Evolutionary conservation across 148 eudicot species (phyloP), one percentile per base, ranked within the genome.

Genomic region (Cornus kousa): DNA sequence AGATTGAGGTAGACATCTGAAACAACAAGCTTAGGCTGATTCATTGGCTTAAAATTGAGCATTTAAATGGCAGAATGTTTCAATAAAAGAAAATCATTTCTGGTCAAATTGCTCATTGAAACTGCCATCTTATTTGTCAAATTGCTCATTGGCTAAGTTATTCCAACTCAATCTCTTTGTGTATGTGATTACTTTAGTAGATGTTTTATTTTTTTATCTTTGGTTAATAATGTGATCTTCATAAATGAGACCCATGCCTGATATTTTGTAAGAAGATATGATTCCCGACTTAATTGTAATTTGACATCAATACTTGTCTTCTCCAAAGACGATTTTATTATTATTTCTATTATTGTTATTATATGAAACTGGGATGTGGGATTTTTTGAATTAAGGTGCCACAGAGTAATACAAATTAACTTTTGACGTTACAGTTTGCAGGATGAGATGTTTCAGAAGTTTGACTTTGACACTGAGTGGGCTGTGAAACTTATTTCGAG

Each of bases 391-490:
- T 57, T 14, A 57, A 13, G 64, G 19, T 17, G 20, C 64, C 14
- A 5, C 20, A 43, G 70, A 28, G 65, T 69, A 43, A 80, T 80
- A 1, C 48, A n/a, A 43, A 43, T 74, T 39, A 64, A 70, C 62
- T 77, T 74, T 73, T 70, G 64, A 57, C 79, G 32, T 80, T 69
- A 81, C 91, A 96, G 99, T 90, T 84, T 96, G 86, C 97, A 96
- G 85, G 99, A 96, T 86, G 98, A 96, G 86, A 96, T 96, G 88
- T 94, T 96, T 83, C 95, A 92, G 80, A 96, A 96, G 89, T 96
- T 94, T 79, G 90, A 94, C 84, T 94, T 90, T 84, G 99, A 96
- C 83, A 92, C 91, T 72, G 94, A 87, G 80, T 94, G 98, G 98
- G 98, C 98, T 33, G 92, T 96, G 71, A 86, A 79, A 37, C 87